A percentile compares a stretch with the other conserved stretches of the same genome.
These are phyloP conservation scores for Dactylellina drechsleri DNA, from an alignment of 2,329 filamentous ascomycete species.

Conservation along the genomic window DNA sequence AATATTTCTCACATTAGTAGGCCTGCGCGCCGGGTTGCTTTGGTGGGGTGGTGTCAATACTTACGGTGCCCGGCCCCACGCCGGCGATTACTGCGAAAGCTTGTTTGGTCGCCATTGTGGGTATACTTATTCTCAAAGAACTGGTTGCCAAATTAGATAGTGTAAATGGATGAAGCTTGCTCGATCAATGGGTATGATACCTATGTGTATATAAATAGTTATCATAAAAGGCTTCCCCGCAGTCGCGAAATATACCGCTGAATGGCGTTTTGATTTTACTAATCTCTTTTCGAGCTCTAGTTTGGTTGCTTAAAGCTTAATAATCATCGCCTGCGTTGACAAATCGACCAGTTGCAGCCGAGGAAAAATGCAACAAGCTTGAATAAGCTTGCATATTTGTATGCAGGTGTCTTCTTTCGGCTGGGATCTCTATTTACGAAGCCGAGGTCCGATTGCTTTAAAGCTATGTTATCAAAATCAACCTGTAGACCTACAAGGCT, in stretches of 20 bases:
- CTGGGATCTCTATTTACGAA: slow-evolving; percentile 32
- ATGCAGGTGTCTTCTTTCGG: slow-evolving; percentile 21
- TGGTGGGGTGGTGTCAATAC: background rate
- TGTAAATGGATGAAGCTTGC: too few relatives aligned
- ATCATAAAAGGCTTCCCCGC: background rate
- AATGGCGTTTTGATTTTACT: slow-evolving; percentile 30
- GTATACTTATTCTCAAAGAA: too few relatives aligned
- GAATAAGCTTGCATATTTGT: too few relatives aligned
- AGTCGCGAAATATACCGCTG: slow-evolving; percentile 12
- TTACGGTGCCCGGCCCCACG: slow-evolving; percentile 73
- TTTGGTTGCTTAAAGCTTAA: slow-evolving; percentile 10
- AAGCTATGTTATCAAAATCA: too few relatives aligned
- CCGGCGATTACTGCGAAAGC: slow-evolving; percentile 72
- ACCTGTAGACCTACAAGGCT: too few relatives aligned
- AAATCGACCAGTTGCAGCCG: slow-evolving; percentile 35
- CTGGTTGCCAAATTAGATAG: too few relatives aligned
- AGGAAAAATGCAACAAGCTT: slow-evolving; percentile 14
- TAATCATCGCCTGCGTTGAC: slow-evolving; percentile 25
- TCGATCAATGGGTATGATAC: too few relatives aligned
- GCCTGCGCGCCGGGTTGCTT: background rate
- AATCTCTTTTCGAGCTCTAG: slow-evolving; percentile 1
- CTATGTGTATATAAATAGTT: too few relatives aligned
- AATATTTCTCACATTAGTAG: too few relatives aligned
- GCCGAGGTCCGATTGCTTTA: too few relatives aligned
- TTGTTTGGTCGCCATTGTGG: slow-evolving; percentile 55